Conservation (phyloP, 306 rosid genomes). For the Cicer yamashitae region DNA sequence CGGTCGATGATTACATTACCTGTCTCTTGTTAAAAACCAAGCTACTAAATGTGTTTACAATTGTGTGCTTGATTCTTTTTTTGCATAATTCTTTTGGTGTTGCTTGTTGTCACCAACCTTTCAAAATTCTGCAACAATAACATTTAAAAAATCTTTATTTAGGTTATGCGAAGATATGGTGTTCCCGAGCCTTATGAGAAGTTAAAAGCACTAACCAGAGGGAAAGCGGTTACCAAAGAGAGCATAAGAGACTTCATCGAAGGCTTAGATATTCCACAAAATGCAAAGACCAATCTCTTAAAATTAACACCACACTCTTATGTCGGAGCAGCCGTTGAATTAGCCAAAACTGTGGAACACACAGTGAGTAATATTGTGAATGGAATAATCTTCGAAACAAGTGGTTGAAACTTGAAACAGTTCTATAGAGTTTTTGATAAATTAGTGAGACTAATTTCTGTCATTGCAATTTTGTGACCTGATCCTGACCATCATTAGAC, state of each 20-base stretch:
- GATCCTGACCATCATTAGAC: conserved; percentile 38
- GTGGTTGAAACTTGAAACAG: conserved; percentile 10
- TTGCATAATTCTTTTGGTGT: conserved; percentile 31
- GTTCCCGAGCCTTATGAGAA: conserved; percentile 97
- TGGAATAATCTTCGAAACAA: conserved; percentile 33
- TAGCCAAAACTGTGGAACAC: conserved; percentile 69
- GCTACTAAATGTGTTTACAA: background rate
- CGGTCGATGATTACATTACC: too few species aligned
- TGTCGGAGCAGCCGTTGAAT: conserved; percentile 78
- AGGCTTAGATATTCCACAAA: conserved; percentile 73
- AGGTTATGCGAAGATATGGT: conserved; percentile 95
- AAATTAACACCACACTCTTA: conserved; percentile 79
- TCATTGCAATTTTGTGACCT: conserved; percentile 13
- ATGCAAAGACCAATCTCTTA: conserved; percentile 67
- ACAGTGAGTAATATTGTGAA: conserved; percentile 51
- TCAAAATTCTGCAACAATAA: background rate
- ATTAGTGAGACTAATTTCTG: conserved; percentile 19
- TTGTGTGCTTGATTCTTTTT: conserved; percentile 17
- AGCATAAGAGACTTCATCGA: conserved; percentile 76
- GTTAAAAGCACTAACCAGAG: conserved; percentile 86
- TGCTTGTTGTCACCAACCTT: conserved; percentile 3
- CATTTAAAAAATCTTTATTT: conserved; percentile 28
- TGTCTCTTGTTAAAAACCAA: background rate
- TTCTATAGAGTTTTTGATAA: background rate
- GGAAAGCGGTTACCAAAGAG: conserved; percentile 77